phyloP scores from a whole-genome alignment of 345 rosid species.

The Murraya paniculata region DNA sequence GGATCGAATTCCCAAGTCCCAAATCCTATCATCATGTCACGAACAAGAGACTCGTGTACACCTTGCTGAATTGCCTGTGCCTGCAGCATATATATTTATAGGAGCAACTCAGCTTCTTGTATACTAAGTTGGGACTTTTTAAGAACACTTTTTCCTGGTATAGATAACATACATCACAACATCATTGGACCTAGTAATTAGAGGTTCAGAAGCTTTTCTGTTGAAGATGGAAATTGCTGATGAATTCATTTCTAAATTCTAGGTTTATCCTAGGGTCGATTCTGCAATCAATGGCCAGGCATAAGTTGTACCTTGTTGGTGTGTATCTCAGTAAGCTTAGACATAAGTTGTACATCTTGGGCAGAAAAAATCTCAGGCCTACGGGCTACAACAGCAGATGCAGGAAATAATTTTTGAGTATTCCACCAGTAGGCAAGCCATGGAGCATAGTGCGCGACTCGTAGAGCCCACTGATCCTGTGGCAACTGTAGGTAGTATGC shows the following conservation, averaged over 20 bases:
- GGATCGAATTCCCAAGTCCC: conserved; percentile 85
- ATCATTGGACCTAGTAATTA: background rate
- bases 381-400: conserved; percentile 26
- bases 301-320: conserved; percentile 18
- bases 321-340: conserved; percentile 15
- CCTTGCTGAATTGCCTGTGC: conserved; percentile 49
- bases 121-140: background rate
- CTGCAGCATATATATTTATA: conserved; percentile 24
- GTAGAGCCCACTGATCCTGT: conserved; percentile 53
- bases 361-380: conserved; percentile 30
- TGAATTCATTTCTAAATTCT: background rate
- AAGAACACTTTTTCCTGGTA: background rate
- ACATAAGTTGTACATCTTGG: conserved; percentile 33
- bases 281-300: background rate
- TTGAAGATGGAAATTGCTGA: background rate
- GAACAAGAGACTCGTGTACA: conserved; percentile 49
- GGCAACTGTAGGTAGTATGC: conserved; percentile 29
- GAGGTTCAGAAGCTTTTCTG: background rate
- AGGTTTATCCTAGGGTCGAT: background rate
- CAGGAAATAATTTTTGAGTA: conserved; percentile 48
- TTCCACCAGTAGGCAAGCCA: conserved; percentile 64
- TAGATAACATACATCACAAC: background rate
- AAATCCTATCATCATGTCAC: conserved; percentile 60
- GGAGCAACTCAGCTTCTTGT: background rate
- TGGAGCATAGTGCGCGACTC: conserved; percentile 48